These are phyloP conservation scores for Zasmidium citrigriseum DNA, from an alignment of 2,329 filamentous ascomycete species.

Conservation along the genomic window DNA sequence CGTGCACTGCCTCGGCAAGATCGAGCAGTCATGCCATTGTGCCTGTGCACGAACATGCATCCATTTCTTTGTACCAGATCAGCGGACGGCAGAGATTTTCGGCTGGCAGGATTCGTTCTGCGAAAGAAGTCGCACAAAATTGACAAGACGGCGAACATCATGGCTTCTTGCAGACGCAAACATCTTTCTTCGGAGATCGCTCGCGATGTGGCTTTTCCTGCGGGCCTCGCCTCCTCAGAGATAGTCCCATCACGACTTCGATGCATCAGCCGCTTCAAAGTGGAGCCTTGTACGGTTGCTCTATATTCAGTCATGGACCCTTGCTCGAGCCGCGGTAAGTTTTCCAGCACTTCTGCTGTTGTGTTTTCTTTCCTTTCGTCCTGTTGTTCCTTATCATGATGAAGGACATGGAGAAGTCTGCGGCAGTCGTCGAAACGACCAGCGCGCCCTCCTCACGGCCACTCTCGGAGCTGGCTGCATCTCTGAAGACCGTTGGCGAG, in stretches of 20 bases:
- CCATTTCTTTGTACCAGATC: no score
- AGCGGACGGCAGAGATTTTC: no score
- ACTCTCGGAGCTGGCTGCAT: not conserved
- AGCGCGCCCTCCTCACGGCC: not conserved
- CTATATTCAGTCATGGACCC: not conserved
- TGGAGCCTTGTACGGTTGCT: not conserved
- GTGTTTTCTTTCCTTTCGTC: not conserved
- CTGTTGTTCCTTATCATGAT: not conserved
- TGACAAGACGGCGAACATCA: no score
- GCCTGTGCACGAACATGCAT: no score
- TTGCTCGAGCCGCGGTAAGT: not conserved
- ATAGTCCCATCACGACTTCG: not conserved
- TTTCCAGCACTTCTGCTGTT: no score
- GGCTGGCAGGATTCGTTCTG: no score
- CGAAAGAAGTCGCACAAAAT: no score
- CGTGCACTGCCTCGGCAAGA: not conserved
- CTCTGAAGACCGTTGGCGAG: constrained; percentile 1
- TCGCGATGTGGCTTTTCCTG: not conserved
- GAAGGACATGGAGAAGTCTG: not conserved
- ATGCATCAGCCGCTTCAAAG: not conserved
- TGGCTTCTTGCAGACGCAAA: no score
- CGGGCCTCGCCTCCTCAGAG: not conserved
- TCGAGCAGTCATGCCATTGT: not conserved
- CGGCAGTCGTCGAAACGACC: not conserved
- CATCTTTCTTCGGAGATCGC: not conserved